phyloP scores from a whole-genome alignment of 2,329 filamentous ascomycete species.

The Arthrobotrys sphaeroides region DNA sequence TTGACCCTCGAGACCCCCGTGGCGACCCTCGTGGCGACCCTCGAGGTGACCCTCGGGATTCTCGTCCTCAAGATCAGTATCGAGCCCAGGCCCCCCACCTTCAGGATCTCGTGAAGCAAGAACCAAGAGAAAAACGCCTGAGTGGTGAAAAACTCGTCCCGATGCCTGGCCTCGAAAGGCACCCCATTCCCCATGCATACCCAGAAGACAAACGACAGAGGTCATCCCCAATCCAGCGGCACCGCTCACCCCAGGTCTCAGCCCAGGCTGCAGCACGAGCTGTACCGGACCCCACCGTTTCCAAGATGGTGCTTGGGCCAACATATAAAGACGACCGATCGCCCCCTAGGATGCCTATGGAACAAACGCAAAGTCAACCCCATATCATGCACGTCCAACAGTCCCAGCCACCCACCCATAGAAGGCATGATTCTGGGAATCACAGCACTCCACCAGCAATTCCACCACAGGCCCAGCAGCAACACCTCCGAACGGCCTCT shows the following conservation, averaged over 20 bases:
- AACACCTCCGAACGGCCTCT: slow-evolving; percentile 14
- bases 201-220: slow-evolving; percentile 40
- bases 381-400: slow-evolving; percentile 41
- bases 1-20: slow-evolving; percentile 13
- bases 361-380: slow-evolving; percentile 23
- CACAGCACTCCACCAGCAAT: slow-evolving; percentile 23
- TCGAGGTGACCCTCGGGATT: slow-evolving; percentile 19
- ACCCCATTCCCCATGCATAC: slow-evolving; percentile 24
- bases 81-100: slow-evolving; percentile 31
- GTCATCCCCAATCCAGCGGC: slow-evolving; percentile 23
- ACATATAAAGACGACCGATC: slow-evolving; percentile 43
- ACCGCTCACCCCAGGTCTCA: slow-evolving; percentile 24
- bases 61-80: slow-evolving; percentile 41
- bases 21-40: slow-evolving; percentile 11
- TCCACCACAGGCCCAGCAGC: slow-evolving; percentile 10
- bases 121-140: slow-evolving; percentile 33
- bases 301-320: slow-evolving; percentile 35
- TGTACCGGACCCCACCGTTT: slow-evolving; percentile 2
- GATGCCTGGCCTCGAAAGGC: slow-evolving; percentile 35
- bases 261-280: slow-evolving; percentile 12
- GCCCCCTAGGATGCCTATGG: slow-evolving; percentile 38
- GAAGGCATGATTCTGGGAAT: slow-evolving; percentile 42
- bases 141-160: slow-evolving; percentile 37
- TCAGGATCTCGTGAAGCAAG: slow-evolving; percentile 40
- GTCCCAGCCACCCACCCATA: slow-evolving; percentile 32